phyloP scores from a whole-genome alignment of 2,329 filamentous ascomycete genomes.

The Exophiala aquamarina region DNA sequence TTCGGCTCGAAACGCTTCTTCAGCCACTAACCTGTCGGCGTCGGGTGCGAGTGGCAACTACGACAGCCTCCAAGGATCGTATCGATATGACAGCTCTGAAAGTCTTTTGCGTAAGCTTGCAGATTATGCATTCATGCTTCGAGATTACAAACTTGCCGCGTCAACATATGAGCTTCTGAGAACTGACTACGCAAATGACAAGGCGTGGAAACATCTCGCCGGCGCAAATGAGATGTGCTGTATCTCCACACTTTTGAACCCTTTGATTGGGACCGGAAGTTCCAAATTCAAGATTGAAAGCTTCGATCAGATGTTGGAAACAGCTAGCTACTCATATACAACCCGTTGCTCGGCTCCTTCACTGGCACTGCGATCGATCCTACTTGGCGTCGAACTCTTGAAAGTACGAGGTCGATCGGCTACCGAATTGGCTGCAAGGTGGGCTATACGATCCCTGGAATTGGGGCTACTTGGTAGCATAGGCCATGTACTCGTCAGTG shows the following conservation, averaged over 20 bases:
- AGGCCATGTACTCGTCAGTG: conserved; percentile 79
- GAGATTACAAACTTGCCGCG: conserved; percentile 91
- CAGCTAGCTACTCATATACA: conserved; percentile 87
- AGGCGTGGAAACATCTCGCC: conserved; percentile 94
- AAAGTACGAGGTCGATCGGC: conserved; percentile 76
- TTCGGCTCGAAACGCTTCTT: conserved; percentile 59
- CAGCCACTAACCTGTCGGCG: conserved; percentile 51
- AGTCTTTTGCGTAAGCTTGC: conserved; percentile 89
- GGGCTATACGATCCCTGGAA: conserved; percentile 79
- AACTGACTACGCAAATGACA: conserved; percentile 88
- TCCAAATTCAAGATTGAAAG: conserved; percentile 77
- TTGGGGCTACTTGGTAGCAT: conserved; percentile 64
- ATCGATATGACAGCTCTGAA: conserved; percentile 79
- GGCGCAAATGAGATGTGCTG: conserved; percentile 95
- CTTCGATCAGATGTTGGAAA: conserved; percentile 83
- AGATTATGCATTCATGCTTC: conserved; percentile 94
- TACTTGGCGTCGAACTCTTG: conserved; percentile 77
- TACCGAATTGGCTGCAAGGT: conserved; percentile 82
- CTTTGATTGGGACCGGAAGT: conserved; percentile 64
- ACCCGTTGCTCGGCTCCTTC: conserved; percentile 79
- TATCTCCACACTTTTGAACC: conserved; percentile 75
- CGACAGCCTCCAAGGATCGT: conserved; percentile 75
- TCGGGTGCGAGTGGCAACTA: conserved; percentile 62
- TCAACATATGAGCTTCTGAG: conserved; percentile 89
- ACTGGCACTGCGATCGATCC: conserved; percentile 74